Evolutionary conservation across 2,329 filamentous ascomycete species (phyloP).

Genomic region (Penicillium olsonii): DNA sequence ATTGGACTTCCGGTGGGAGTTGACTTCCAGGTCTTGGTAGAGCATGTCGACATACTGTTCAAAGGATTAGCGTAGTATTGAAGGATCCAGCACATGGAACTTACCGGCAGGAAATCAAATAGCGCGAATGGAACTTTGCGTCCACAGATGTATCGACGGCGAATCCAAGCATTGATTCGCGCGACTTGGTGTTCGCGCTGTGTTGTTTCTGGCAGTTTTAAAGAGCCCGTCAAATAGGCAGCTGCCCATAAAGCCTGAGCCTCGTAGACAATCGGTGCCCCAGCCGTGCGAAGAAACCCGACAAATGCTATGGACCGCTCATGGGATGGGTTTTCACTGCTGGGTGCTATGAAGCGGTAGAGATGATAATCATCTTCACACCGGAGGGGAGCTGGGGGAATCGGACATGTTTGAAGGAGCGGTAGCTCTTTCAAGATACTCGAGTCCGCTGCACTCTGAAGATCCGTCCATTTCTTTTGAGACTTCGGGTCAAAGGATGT

Average conservation of each 20-base stretch:
- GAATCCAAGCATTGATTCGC: slow-evolving; percentile 23
- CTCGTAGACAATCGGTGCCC: neutral
- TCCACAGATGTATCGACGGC: slow-evolving; percentile 37
- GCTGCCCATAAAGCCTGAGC: neutral
- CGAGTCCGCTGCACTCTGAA: neutral
- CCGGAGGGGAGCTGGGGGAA: neutral
- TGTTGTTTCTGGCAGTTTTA: neutral
- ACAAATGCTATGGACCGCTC: neutral
- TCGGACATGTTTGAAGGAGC: neutral
- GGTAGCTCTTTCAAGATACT: neutral
- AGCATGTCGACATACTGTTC: slow-evolving; percentile 34
- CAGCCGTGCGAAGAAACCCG: neutral
- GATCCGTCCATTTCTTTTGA: neutral
- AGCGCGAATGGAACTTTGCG: slow-evolving; percentile 33
- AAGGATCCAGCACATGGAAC: slow-evolving; percentile 4
- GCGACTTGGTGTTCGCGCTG: neutral
- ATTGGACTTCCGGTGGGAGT: slow-evolving; percentile 32
- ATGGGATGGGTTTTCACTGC: neutral
- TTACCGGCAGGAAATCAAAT: slow-evolving; percentile 35
- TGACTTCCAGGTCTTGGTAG: slow-evolving; percentile 31
- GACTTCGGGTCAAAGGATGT: neutral
- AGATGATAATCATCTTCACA: neutral
- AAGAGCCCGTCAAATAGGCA: neutral
- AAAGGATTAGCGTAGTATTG: neutral
- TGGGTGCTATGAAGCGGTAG: neutral